Base-by-base conservation (phyloP, 2,329 filamentous ascomycete genomes). In the Diplodia scrobiculata region DNA sequence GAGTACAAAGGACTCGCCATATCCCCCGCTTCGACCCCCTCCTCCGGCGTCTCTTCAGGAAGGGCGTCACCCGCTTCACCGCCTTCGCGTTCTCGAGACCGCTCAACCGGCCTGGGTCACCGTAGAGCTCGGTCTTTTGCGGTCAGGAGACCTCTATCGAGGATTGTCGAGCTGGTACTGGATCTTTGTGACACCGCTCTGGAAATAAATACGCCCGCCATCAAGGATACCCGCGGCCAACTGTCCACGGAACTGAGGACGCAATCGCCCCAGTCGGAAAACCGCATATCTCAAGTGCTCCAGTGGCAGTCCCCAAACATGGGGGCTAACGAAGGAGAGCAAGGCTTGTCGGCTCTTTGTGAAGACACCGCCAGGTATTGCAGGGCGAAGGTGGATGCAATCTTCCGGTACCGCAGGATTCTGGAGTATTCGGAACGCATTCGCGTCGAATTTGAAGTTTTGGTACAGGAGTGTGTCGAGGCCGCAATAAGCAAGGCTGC, bases 401-500 rank as follows among this genome's bases (percentile, higher is more conserved):
- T 98, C 6, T 88, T 96, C 69, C 90, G 95, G 38, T 92, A 98
- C 77, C 89, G 94, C 60, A 89, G 90, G 71, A 96, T 98, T 60
- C 88, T 99, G 36, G 95, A 99, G 76, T 99, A 99, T 75, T 89
- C 93, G 0, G 95, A 99, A 79, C 89, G 96, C 36, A 97, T 99
- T 69, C 91, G 96, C 3, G 86, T 97, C 54, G 95, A 99, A 73
- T 96, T 97, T 73, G 90, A 94, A 32, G 86, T 96, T 29, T 84
- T 97, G 67, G 94, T 99, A 2, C 92, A 98, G 73, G 92, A 97
- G 72, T 99, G 95, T 75, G 97, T 99, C 63, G 89, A 96, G 68
- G 92, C 92, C 68, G 95, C 95, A 9, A 85, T 98, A 78, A 87
- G 86, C 70, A 97, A 98, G 78, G 93, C 95, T 63, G 91, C 91